Evolutionary conservation across 2,329 filamentous ascomycete genomes (phyloP).

Genomic region (Nothopassalora personata): DNA sequence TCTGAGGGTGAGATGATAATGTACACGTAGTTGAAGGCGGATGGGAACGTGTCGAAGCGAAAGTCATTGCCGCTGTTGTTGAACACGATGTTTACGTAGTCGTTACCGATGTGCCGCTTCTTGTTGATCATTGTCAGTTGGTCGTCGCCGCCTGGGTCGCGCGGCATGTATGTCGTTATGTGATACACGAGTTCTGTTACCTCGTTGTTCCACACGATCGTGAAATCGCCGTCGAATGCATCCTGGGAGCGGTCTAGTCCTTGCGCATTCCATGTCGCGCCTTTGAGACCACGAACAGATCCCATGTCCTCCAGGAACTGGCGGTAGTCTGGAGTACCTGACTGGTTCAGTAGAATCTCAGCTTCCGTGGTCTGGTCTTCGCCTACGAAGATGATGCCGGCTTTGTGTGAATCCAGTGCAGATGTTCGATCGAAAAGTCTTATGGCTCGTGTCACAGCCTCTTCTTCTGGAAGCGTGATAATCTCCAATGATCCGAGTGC

Average conservation of each 20-base stretch:
- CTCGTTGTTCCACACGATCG: conserved; percentile 89
- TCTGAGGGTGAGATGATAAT: conserved; percentile 92
- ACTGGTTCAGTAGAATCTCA: conserved; percentile 81
- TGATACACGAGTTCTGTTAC: conserved; percentile 96
- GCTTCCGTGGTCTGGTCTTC: conserved; percentile 76
- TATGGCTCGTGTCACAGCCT: conserved; percentile 65
- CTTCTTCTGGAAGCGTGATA: conserved; percentile 62
- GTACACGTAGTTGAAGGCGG: conserved; percentile 93
- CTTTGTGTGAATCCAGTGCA: conserved; percentile 90
- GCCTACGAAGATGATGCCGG: conserved; percentile 89
- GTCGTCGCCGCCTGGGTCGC: conserved; percentile 65
- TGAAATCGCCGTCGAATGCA: conserved; percentile 70
- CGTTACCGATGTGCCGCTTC: conserved; percentile 94
- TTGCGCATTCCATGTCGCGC: conserved; percentile 85
- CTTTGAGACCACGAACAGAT: conserved; percentile 72
- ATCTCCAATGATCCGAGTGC: conserved; percentile 24
- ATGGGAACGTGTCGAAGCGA: conserved; percentile 84
- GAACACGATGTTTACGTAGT: conserved; percentile 97
- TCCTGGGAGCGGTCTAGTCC: conserved; percentile 75
- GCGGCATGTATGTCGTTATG: conserved; percentile 96
- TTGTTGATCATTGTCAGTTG: conserved; percentile 57
- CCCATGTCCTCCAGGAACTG: conserved; percentile 79
- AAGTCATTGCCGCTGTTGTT: conserved; percentile 89
- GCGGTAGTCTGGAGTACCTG: conserved; percentile 81
- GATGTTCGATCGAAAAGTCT: conserved; percentile 78